phyloP scores from a whole-genome alignment of 768 basidiomycete species.

The Lentinula sp. region DNA sequence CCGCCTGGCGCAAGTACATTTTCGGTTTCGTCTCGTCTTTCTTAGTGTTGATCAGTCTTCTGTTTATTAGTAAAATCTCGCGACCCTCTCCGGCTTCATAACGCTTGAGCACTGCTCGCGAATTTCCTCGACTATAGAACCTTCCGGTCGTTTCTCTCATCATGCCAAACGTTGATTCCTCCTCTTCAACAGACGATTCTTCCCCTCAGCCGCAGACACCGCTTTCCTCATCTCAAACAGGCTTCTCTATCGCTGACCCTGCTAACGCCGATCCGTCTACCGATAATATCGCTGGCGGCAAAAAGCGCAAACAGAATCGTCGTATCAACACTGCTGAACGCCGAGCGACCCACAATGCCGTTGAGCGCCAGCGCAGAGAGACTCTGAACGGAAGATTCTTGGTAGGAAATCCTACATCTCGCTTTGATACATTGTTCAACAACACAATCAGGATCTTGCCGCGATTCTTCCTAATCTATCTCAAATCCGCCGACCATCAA shows the following conservation, averaged over 20 bases:
- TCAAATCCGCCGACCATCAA: conserved; percentile 88
- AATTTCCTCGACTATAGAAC: conserved; percentile 16
- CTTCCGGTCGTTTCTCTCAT: not conserved
- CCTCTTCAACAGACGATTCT: not conserved
- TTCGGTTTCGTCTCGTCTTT: conserved; percentile 2
- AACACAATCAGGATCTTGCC: conserved; percentile 70
- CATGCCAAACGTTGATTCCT: not conserved
- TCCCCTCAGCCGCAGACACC: not conserved
- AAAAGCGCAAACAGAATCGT: conserved; percentile 76
- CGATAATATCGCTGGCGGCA: conserved; percentile 13
- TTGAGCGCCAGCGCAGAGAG: conserved; percentile 90
- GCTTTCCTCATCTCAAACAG: conserved; percentile 26
- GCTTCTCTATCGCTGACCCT: conserved; percentile 28
- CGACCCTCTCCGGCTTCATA: conserved; percentile 80
- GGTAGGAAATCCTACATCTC: conserved; percentile 25
- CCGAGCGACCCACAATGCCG: conserved; percentile 94
- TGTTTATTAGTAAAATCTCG: conserved; percentile 53
- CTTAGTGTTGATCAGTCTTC: conserved; percentile 19
- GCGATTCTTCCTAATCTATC: conserved; percentile 86
- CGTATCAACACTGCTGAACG: conserved; percentile 96
- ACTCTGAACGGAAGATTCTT: conserved; percentile 91
- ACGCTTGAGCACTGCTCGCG: conserved; percentile 75
- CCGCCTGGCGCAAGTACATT: conserved; percentile 36
- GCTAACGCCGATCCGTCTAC: conserved; percentile 18
- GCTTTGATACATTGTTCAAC: not conserved